Percentiles rank a stretch among this genome's conserved stretches.
Evolutionary conservation across 192 early-diverging fungal species (phyloP).

Genomic region (Backusella westeae): DNA sequence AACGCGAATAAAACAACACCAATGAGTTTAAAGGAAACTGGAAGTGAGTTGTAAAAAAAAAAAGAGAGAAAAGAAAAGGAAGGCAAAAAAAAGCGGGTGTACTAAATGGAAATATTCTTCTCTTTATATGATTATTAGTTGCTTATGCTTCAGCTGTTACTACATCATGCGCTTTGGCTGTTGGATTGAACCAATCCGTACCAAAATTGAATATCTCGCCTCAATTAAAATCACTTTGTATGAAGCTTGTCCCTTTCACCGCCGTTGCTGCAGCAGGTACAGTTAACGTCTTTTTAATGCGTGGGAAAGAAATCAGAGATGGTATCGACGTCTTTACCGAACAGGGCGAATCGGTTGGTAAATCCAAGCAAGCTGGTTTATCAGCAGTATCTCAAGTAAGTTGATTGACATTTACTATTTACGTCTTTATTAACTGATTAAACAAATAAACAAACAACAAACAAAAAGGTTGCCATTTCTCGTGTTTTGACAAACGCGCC

Average conservation of each 20-base stretch:
- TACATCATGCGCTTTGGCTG: constrained; percentile 73
- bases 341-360: constrained; percentile 65
- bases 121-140: constrained; percentile 35
- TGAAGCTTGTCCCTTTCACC: constrained; percentile 65
- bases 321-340: constrained; percentile 73
- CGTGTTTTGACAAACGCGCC: constrained; percentile 73
- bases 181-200: constrained; percentile 66
- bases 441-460: neutral
- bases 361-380: constrained; percentile 62
- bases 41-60: constrained; percentile 40
- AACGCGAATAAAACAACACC: constrained; percentile 82
- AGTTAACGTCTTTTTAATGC: constrained; percentile 81
- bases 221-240: constrained; percentile 37
- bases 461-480: constrained; percentile 65
- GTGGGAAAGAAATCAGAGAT: constrained; percentile 77
- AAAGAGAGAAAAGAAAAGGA: too few species aligned
- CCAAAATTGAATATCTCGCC: constrained; percentile 51
- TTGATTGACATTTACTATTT: neutral
- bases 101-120: neutral
- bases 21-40: constrained; percentile 73
- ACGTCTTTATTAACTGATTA: neutral
- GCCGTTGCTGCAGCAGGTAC: constrained; percentile 82
- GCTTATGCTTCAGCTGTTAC: constrained; percentile 76
- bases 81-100: too few species aligned
- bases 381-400: constrained; percentile 62